Conservation (phyloP, 345 rosid species). For the Salix koriyanagi region DNA sequence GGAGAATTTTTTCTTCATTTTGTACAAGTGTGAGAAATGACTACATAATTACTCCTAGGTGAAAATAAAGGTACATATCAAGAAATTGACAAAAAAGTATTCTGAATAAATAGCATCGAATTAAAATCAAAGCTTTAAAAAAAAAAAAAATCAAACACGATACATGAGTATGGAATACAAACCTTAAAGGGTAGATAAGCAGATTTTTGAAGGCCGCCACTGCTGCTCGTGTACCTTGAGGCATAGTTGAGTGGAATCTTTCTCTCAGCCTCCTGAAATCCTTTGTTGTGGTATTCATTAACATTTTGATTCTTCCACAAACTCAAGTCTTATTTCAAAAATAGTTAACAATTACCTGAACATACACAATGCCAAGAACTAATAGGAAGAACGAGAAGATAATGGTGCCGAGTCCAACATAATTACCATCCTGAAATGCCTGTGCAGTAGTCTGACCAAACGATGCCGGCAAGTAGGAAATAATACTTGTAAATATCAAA, state of each 20-base stretch:
- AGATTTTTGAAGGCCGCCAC: constrained; percentile 81
- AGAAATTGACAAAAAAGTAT: neutral
- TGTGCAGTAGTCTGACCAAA: constrained; percentile 81
- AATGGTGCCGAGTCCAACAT: constrained; percentile 66
- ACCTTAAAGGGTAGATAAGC: constrained; percentile 98
- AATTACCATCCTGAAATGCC: constrained; percentile 89
- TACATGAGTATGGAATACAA: constrained; percentile 13
- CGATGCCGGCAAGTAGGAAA: constrained; percentile 96
- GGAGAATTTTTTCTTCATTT: neutral
- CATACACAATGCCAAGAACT: constrained; percentile 90
- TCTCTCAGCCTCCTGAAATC: constrained; percentile 97
- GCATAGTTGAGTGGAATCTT: constrained; percentile 96
- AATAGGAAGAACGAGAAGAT: constrained; percentile 66
- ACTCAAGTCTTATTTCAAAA: constrained; percentile 4
- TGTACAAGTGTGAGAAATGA: neutral
- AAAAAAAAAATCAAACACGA: neutral
- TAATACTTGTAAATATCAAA: constrained; percentile 86
- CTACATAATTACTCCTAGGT: neutral
- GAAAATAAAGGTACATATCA: neutral
- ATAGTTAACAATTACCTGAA: constrained; percentile 61
- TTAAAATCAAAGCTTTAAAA: neutral
- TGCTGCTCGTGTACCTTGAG: constrained; percentile 75
- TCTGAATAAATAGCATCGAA: neutral
- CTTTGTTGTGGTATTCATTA: constrained; percentile 27
- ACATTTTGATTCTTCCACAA: constrained; percentile 18